Evolutionary conservation across 108 stramenopile genomes (phyloP).

Genomic region (Schizochytrium sp.): DNA sequence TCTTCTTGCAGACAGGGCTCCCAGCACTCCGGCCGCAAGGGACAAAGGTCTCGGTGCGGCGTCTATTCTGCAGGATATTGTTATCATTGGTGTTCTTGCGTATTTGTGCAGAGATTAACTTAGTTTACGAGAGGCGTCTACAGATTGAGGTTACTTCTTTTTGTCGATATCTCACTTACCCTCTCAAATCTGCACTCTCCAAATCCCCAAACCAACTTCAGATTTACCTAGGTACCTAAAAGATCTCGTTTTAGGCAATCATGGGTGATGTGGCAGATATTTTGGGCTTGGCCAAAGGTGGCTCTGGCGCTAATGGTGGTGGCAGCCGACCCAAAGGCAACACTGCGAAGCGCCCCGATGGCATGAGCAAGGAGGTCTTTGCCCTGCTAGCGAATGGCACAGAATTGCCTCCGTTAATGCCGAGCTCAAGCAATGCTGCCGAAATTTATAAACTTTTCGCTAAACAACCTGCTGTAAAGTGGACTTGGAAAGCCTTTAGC

Average conservation of each 20-base stretch:
- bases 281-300: conserved; percentile 36
- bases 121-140: too few relatives aligned
- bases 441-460: background rate
- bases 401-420: conserved; percentile 1
- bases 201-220: too few relatives aligned
- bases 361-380: conserved; percentile 61
- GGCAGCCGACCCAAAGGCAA: background rate
- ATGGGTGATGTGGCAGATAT: conserved; percentile 54
- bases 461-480: background rate
- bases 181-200: too few relatives aligned
- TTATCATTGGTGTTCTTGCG: too few relatives aligned
- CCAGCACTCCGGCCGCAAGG: too few relatives aligned
- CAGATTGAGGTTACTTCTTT: too few relatives aligned
- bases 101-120: too few relatives aligned
- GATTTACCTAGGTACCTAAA: too few relatives aligned
- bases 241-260: background rate
- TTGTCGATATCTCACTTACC: too few relatives aligned
- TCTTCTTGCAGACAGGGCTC: too few relatives aligned
- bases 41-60: too few relatives aligned
- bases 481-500: conserved; percentile 20
- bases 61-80: too few relatives aligned
- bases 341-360: conserved; percentile 10
- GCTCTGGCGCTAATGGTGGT: background rate
- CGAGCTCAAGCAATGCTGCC: background rate
- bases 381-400: background rate